phyloP scores from a whole-genome alignment of 2,329 filamentous ascomycete genomes.

The Aspergillus proliferans region DNA sequence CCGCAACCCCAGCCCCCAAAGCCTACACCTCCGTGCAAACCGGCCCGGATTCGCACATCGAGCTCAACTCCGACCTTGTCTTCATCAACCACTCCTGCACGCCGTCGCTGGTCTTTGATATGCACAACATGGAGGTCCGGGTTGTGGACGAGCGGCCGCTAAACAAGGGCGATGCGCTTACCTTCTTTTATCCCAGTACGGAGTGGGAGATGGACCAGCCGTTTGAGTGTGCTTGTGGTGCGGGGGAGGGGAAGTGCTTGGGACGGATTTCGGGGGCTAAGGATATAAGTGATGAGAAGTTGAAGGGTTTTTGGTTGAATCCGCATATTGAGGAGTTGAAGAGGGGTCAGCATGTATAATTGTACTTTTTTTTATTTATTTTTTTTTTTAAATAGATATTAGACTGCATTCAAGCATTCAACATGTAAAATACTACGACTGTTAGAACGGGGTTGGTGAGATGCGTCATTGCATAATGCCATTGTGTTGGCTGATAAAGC shows the following conservation, averaged over 20 bases:
- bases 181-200: conserved; percentile 46
- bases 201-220: conserved; percentile 46
- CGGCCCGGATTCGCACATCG: conserved; percentile 45
- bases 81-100: conserved; percentile 54
- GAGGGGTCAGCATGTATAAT: conserved; percentile 8
- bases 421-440: background rate
- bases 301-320: conserved; percentile 39
- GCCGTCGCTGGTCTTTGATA: conserved; percentile 51
- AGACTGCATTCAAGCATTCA: too few species aligned
- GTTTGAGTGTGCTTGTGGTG: conserved; percentile 41
- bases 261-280: conserved; percentile 37
- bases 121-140: conserved; percentile 37
- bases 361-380: too few species aligned
- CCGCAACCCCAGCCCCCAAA: conserved; percentile 38
- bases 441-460: too few species aligned
- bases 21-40: conserved; percentile 51
- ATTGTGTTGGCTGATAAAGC: too few species aligned
- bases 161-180: conserved; percentile 37
- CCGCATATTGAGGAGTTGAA: conserved; percentile 33
- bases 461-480: too few species aligned
- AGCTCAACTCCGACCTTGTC: conserved; percentile 52
- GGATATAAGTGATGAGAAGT: conserved; percentile 24
- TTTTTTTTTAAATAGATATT: too few species aligned
- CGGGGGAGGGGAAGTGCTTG: conserved; percentile 28
- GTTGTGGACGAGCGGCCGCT: conserved; percentile 35